Conservation (phyloP, 495 filamentous ascomycete species). For the Penicillium lagena region DNA sequence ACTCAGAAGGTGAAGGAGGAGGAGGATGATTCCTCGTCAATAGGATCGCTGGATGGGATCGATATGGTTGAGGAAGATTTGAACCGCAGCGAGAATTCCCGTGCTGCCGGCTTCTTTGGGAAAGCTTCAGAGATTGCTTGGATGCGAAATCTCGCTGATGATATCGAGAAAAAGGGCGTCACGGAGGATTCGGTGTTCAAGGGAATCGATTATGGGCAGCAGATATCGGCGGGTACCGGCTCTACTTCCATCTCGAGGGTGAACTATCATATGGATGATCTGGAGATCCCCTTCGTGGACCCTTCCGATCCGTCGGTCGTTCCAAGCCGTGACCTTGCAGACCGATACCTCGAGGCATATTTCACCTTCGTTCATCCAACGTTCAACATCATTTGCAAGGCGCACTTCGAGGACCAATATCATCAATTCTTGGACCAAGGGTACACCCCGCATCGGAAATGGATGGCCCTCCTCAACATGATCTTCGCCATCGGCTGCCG, state of each 20-base stretch:
- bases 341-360: constrained; percentile 48
- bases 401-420: constrained; percentile 36
- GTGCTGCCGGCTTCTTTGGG: constrained; percentile 53
- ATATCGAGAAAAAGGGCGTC: constrained; percentile 4
- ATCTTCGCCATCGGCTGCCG: constrained; percentile 56
- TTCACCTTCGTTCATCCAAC: constrained; percentile 50
- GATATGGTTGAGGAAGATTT: constrained; percentile 55
- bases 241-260: constrained; percentile 24
- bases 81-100: constrained; percentile 41
- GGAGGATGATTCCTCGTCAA: constrained; percentile 27
- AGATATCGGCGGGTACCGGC: background rate
- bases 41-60: constrained; percentile 52
- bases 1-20: background rate
- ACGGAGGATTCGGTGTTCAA: too few species aligned
- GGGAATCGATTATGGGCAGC: background rate
- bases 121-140: constrained; percentile 58
- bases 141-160: constrained; percentile 43
- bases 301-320: constrained; percentile 42
- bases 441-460: constrained; percentile 28
- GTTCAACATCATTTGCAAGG: constrained; percentile 48
- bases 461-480: constrained; percentile 57
- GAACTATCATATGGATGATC: constrained; percentile 53
- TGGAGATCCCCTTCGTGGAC: constrained; percentile 33
- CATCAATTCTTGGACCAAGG: constrained; percentile 20
- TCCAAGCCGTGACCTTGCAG: constrained; percentile 43